Base-by-base conservation (phyloP, 2,329 filamentous ascomycete genomes). In the Zalaria sp. region DNA sequence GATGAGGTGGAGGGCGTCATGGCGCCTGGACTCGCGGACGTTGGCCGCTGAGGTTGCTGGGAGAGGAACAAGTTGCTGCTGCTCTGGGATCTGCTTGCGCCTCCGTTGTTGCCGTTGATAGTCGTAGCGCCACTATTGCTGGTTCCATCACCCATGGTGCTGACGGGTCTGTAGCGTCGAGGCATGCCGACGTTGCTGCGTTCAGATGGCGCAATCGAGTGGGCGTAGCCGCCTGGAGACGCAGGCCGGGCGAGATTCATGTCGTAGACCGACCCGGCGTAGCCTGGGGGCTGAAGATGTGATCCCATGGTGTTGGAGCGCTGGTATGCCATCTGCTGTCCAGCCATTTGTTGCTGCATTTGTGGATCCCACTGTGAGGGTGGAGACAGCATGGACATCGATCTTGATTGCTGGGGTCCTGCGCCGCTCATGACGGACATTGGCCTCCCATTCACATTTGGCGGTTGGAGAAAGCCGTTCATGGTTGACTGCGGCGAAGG, bases 131-230 rank as follows among this genome's bases (percentile, higher is more conserved):
- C 18, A 27, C 43, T 45, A 25, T 39, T 38, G 10, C 39, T 40
- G 5, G 40, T 41, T 29, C 44, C 40, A 25, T 34, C 40, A 37
- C 49, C 41, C 39, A 46, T 39, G 11, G 81, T 80, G 0, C 84
- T 87, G 1, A 96, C 89, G 1, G 91, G 87, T 37, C 91, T 77
- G 63, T 98, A 98, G 36, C 91, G 79, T 28, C 85, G 81, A 5
- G 91, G 87, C 40, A 93, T 72, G 10, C 91, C 91, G 46, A 95
- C 69, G 58, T 93, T 96, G 69, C 88, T 96, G 46, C 91, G 81
- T 65, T 96, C 91, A 4, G 86, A 94, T 1, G 91, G 91, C 2
- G 91, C 89, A 50, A 98, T 93, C 1, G 89, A 96, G 1, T 87
- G 79, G 1, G 87, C 75, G 61, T 96, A 96, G 5, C 76, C 78